Conservation (phyloP, 2,329 filamentous ascomycete genomes). For the Cladorrhinum sp. region DNA sequence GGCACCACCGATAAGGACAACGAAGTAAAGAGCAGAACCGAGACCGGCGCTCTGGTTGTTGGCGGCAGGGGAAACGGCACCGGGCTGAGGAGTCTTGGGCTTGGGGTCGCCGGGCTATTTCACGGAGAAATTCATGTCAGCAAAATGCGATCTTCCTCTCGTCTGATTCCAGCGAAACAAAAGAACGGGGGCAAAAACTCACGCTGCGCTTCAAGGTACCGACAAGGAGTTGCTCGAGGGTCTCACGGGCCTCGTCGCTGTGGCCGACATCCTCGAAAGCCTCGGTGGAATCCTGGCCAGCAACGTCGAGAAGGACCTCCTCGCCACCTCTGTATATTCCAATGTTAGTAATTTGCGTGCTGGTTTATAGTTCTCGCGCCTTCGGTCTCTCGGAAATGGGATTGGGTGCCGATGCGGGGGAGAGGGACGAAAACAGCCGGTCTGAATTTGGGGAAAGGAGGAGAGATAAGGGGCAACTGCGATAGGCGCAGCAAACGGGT, state of each 20-base stretch:
- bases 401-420: slow-evolving; percentile 18
- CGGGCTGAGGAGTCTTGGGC: slow-evolving; percentile 57
- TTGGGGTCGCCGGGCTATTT: slow-evolving; percentile 71
- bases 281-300: slow-evolving; percentile 92
- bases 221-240: slow-evolving; percentile 72
- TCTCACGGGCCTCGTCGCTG: slow-evolving; percentile 96
- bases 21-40: slow-evolving; percentile 76
- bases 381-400: background rate
- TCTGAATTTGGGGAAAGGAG: background rate
- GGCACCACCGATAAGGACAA: slow-evolving; percentile 74
- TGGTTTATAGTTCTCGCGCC: background rate
- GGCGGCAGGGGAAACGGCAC: slow-evolving; percentile 49
- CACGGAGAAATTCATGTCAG: slow-evolving; percentile 12
- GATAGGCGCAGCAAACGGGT: slow-evolving; percentile 7
- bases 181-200: slow-evolving; percentile 34
- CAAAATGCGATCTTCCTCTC: background rate
- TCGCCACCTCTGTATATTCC: slow-evolving; percentile 74
- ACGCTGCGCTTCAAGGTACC: slow-evolving; percentile 79
- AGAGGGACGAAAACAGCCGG: background rate
- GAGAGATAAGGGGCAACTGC: slow-evolving; percentile 10
- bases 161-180: background rate
- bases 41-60: slow-evolving; percentile 52
- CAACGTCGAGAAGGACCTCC: slow-evolving; percentile 95
- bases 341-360: slow-evolving; percentile 27
- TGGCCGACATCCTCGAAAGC: slow-evolving; percentile 99